Evolutionary conservation across 139 green algal species (phyloP).

Genomic region (Auxenochlorella pyrenoidosa): DNA sequence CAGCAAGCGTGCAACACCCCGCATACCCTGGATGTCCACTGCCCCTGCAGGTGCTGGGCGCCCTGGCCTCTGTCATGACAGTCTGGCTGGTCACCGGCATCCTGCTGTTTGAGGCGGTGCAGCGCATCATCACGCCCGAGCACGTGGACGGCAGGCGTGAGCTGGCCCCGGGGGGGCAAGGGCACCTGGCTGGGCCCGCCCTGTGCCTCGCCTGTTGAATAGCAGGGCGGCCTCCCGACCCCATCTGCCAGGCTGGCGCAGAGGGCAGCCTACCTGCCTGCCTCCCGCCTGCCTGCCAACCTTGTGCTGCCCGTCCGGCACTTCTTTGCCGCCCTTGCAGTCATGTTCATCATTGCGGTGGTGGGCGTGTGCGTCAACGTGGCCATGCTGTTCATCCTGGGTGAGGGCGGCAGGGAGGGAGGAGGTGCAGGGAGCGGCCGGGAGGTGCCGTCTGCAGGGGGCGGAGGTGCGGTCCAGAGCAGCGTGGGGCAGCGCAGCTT

Average conservation of each 20-base stretch:
- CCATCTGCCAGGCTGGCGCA: not conserved
- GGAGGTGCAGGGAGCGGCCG: not conserved
- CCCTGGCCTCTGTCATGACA: constrained; percentile 84
- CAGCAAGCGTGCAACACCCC: no score
- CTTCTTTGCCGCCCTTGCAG: constrained; percentile 27
- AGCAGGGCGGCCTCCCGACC: no score
- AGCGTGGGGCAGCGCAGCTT: no score
- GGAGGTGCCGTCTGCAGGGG: not conserved
- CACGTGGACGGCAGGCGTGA: constrained; percentile 82
- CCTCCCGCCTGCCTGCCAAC: not conserved
- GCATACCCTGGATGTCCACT: not conserved
- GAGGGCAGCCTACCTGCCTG: not conserved
- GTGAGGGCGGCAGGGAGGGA: constrained; percentile 9
- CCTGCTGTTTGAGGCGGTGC: constrained; percentile 88
- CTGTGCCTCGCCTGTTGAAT: no score
- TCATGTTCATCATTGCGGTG: constrained; percentile 90
- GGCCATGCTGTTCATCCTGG: constrained; percentile 71
- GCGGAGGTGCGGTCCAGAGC: no score
- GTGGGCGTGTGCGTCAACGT: constrained; percentile 89
- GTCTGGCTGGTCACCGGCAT: constrained; percentile 93
- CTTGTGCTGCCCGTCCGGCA: not conserved
- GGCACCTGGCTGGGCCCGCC: no score
- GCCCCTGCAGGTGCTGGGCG: constrained; percentile 74
- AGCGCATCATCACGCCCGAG: constrained; percentile 67
- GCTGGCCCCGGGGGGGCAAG: constrained; percentile 1